phyloP scores from a whole-genome alignment of 164 flowering plant genomes.

The Umbellularia californica region DNA sequence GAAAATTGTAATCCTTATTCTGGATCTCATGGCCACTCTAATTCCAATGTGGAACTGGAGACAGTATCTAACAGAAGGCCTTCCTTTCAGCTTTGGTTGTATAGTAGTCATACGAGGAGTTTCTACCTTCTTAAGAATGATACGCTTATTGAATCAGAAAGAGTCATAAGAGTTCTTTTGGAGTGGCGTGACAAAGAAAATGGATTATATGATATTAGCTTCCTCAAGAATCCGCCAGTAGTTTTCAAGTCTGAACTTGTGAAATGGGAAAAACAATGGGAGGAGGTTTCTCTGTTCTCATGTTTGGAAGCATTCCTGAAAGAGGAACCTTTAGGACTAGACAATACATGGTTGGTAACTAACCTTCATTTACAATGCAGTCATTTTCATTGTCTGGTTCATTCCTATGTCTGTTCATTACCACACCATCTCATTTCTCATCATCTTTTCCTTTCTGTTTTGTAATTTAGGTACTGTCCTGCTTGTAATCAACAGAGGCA shows the following conservation, averaged over 20 bases:
- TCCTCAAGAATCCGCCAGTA: constrained; percentile 58
- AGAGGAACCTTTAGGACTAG: constrained; percentile 98
- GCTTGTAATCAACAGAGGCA: constrained; percentile 79
- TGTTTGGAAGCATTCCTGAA: constrained; percentile 93
- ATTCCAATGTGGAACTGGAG: no score
- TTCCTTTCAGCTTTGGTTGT: no score
- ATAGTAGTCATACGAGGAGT: no score
- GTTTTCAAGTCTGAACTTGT: constrained; percentile 54
- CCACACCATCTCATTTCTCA: no score
- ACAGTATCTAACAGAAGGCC: no score
- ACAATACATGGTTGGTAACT: constrained; percentile 88
- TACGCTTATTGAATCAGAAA: no score
- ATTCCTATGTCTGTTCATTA: no score
- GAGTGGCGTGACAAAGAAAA: constrained; percentile 58
- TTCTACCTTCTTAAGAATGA: no score
- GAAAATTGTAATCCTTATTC: no score
- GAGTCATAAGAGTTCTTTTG: constrained; percentile 33
- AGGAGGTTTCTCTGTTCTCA: constrained; percentile 69
- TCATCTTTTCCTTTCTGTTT: background rate
- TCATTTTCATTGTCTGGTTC: no score
- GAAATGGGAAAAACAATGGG: constrained; percentile 49
- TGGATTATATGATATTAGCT: constrained; percentile 41
- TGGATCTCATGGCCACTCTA: no score
- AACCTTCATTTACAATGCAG: background rate
- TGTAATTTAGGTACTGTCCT: constrained; percentile 74